Evolutionary conservation across 192 early-diverging fungal species (phyloP).

Genomic region (Linderina pennispora): DNA sequence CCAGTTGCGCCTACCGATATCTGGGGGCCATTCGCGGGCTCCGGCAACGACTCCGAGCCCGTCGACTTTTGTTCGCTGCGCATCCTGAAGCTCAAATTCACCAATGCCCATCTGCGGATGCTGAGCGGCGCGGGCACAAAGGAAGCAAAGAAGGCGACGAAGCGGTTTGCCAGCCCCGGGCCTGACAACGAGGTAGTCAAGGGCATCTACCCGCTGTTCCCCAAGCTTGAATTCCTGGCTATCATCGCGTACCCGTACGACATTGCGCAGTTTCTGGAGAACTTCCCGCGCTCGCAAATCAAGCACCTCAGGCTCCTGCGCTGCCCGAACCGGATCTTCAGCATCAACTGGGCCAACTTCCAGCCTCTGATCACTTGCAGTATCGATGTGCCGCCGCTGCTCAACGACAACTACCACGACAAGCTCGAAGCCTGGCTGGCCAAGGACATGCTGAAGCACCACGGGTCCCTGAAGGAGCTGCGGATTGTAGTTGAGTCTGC

Average conservation of each 20-base stretch:
- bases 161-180: conserved; percentile 1
- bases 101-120: neutral
- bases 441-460: neutral
- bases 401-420: conserved; percentile 1
- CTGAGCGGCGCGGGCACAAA: neutral
- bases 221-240: conserved; percentile 10
- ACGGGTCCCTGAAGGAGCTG: conserved; percentile 4
- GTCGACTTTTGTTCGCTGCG: conserved; percentile 12
- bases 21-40: conserved; percentile 20
- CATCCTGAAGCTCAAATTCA: conserved; percentile 16
- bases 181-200: neutral
- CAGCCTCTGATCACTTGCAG: neutral
- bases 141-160: neutral
- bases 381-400: conserved; percentile 11
- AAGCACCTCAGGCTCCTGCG: conserved; percentile 8
- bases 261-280: conserved; percentile 20
- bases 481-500: neutral
- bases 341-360: conserved; percentile 11
- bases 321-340: conserved; percentile 8
- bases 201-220: conserved; percentile 12
- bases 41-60: neutral
- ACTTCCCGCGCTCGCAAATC: conserved; percentile 28
- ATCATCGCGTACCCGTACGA: conserved; percentile 21
- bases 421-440: conserved; percentile 12
- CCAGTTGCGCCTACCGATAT: conserved; percentile 19